phyloP scores from a whole-genome alignment of 2,329 filamentous ascomycete genomes.

The Colletotrichum orchidophilum region DNA sequence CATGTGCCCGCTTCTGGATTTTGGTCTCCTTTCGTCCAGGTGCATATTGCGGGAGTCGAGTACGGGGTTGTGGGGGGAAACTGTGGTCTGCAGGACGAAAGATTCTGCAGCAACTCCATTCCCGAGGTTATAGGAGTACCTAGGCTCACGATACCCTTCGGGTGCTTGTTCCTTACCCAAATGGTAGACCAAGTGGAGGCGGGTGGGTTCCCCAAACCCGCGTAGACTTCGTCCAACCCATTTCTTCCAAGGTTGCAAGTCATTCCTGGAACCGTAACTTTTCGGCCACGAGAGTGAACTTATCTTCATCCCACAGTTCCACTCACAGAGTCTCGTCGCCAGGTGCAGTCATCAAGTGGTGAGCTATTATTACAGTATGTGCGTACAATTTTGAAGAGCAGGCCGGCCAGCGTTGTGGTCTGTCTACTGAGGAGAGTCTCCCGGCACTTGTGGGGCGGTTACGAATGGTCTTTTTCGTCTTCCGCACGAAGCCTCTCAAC shows the following conservation, averaged over 20 bases:
- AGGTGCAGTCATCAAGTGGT: neutral
- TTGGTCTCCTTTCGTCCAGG: conserved; percentile 20
- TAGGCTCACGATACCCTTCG: conserved; percentile 17
- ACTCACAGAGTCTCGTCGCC: neutral
- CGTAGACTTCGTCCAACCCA: neutral
- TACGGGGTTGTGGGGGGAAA: conserved; percentile 28
- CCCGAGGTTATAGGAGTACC: conserved; percentile 25
- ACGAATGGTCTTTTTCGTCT: conserved; percentile 48
- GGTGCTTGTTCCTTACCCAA: conserved; percentile 24
- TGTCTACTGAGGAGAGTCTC: too few species aligned
- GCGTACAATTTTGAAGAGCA: neutral
- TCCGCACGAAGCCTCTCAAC: conserved; percentile 62
- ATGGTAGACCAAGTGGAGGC: conserved; percentile 22
- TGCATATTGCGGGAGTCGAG: conserved; percentile 21
- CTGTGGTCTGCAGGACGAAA: conserved; percentile 30
- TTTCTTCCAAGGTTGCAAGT: neutral
- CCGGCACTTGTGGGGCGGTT: neutral
- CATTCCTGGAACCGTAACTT: neutral
- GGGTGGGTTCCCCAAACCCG: conserved; percentile 12
- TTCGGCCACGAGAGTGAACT: neutral
- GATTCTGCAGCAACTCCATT: conserved; percentile 31
- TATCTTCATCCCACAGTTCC: neutral
- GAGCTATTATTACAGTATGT: neutral
- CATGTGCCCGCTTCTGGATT: conserved; percentile 9
- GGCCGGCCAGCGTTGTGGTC: neutral